Evolutionary conservation across 768 basidiomycete genomes (phyloP).

Genomic region (Boletus tylopilopsis): DNA sequence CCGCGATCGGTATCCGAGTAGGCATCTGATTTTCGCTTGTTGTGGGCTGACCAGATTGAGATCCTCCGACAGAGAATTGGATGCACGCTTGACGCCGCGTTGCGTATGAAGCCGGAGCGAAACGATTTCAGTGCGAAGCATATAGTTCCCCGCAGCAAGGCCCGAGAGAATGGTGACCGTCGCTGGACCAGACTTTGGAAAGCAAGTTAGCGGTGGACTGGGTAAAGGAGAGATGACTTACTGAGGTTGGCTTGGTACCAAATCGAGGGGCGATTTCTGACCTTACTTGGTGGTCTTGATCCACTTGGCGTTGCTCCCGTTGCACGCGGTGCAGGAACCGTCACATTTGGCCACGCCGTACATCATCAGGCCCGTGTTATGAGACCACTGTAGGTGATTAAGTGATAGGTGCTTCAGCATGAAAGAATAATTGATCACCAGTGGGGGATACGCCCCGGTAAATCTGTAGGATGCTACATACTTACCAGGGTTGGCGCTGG

Average conservation of each 20-base stretch:
- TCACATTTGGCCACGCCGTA: constrained; percentile 69
- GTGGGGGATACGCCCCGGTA: constrained; percentile 43
- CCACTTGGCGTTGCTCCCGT: constrained; percentile 58
- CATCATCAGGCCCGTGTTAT: constrained; percentile 65
- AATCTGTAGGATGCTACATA: constrained; percentile 43
- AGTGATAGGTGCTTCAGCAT: neutral
- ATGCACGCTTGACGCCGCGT: constrained; percentile 37
- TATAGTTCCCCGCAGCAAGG: constrained; percentile 64
- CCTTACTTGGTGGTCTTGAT: constrained; percentile 67
- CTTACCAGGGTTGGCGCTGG: constrained; percentile 59
- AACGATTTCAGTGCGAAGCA: constrained; percentile 77
- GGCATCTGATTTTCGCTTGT: constrained; percentile 54
- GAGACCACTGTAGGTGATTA: constrained; percentile 47
- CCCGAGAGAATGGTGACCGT: constrained; percentile 44
- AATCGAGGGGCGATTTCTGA: constrained; percentile 20
- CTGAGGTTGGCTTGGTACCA: constrained; percentile 53
- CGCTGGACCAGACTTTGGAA: constrained; percentile 19
- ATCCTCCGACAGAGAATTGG: constrained; percentile 29
- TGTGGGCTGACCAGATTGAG: constrained; percentile 16
- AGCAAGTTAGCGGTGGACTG: no score
- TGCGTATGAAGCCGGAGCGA: constrained; percentile 70
- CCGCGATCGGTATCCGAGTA: constrained; percentile 70
- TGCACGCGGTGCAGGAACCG: constrained; percentile 54
- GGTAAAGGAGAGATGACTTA: constrained; percentile 37
- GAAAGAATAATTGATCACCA: neutral